Evolutionary conservation across 1,284 basidiomycete genomes (phyloP), one percentile per base, ranked within the genome.

Genomic region (Trametes versicolor): DNA sequence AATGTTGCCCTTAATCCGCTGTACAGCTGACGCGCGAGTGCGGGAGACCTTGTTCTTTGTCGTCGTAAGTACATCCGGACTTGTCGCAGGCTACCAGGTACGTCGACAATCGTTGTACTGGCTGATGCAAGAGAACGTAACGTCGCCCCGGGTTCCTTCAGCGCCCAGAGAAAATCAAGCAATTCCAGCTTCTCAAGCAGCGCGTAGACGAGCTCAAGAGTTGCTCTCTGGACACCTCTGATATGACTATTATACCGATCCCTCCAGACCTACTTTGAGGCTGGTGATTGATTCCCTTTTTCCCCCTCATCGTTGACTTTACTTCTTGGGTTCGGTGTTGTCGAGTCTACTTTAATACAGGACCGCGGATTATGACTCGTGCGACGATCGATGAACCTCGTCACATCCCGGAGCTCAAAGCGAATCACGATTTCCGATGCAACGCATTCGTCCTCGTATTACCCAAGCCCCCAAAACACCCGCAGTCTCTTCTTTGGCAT

Each of bases 21-120:
- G 9, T 13, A 21, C 19, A 61, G 58, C 56, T 0, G 53, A 56
- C 25, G 59, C 59, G 1, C 17, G 29, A 9, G 64, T 68, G 6
- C 64, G 56, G 8, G 88, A 90, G 72, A 91, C 90, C 0, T 65
- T 91, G 0, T 84, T 93, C 72, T 92, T 85, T 68, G 85, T 87
- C 1, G 81, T 88, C 27, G 87, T 89, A 0, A 89, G 87, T 67
- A 90, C 89, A 0, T 93, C 91, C 0, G 90, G 86, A 0, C 80
- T 87, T 17, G 90, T 91, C 0, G 83, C 85, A 9, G 79, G 79
- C 32, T 87, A 88, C 71, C 87, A 90, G 80, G 90, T 88, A 37
- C 56, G 79, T 66, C 45, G 29, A 32, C 29, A 15, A 23, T 1
- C 19, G 5, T 15, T 34, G 17, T 13, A 4, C 9, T 13, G 25